Base-by-base conservation (phyloP, 768 basidiomycete species). In the Vararia minispora region DNA sequence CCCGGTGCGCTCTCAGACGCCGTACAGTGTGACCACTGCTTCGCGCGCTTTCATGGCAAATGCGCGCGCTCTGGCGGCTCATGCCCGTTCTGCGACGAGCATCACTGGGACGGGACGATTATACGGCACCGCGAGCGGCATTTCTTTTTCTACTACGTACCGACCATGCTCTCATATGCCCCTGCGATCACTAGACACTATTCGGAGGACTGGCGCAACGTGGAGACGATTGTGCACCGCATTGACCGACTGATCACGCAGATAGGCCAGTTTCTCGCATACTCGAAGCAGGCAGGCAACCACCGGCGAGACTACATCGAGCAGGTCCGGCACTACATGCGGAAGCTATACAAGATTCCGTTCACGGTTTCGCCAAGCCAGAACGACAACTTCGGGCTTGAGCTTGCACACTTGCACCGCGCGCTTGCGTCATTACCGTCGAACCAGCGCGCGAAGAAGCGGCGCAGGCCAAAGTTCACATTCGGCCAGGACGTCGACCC, bases 51-150 rank as follows among this genome's bases (percentile, higher is more conserved):
- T 60, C 86, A 90, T 44, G 85, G 84, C 4, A 69, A 76, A 34
- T 89, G 86, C 49, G 86, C 85, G 9, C 79, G 78, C 47, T 84
- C 81, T 46, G 86, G 86, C n/a, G 87, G 86, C 25, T 90, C 86
- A 4, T 90, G 86, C 53, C 86, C 86, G 0, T 90, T 90, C 64
- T 90, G 86, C 47, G 86, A 90, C 46, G 85, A 87, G 49, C 81
- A 87, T 44, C 87, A 90, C 52, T 89, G 86, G 86, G 86, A 89
- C 48, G 86, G 86, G 14, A 72, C 80, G 3, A 78, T 89, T 37
- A n/a, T n/a, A n/a, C n/a, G n/a, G n/a, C 74, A 76, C 54, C 88
- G 87, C 57, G 72, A 82, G 46, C 76, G 87, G 33, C 81, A 68
- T 48, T 90, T 76, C 74, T 84, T 89, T 52, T 89, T 81, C 59